phyloP scores from a whole-genome alignment of 768 basidiomycete genomes.

The Mycena alexandri region DNA sequence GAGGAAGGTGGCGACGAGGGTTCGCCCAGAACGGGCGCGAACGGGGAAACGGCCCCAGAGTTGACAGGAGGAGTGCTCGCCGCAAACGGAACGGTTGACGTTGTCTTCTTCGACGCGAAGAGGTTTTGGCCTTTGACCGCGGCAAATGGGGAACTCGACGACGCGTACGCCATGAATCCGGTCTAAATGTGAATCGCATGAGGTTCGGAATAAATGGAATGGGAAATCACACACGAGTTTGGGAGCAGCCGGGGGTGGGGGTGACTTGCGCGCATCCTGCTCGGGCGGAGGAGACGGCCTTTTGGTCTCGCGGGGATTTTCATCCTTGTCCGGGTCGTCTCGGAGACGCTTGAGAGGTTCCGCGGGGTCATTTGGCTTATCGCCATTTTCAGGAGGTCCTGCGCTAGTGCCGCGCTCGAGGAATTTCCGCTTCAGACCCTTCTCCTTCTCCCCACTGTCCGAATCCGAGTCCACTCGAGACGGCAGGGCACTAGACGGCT shows the following conservation, averaged over 20 bases:
- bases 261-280: conserved; percentile 50
- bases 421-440: conserved; percentile 78
- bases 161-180: conserved; percentile 87
- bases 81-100: conserved; percentile 46
- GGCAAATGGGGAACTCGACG: conserved; percentile 79
- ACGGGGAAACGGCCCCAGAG: conserved; percentile 36
- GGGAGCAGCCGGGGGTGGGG: conserved; percentile 52
- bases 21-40: conserved; percentile 26
- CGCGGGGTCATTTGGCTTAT: conserved; percentile 24
- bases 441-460: conserved; percentile 65
- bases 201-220: conserved; percentile 29
- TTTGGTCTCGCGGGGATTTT: conserved; percentile 39
- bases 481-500: conserved; percentile 28
- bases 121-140: conserved; percentile 77
- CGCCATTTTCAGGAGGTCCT: conserved; percentile 55
- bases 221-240: conserved; percentile 59
- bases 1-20: conserved; percentile 36
- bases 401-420: conserved; percentile 76
- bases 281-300: conserved; percentile 80
- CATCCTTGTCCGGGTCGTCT: conserved; percentile 45
- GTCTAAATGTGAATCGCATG: conserved; percentile 52
- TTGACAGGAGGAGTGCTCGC: conserved; percentile 45
- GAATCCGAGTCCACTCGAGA: conserved; percentile 51
- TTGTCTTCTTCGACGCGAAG: conserved; percentile 57
- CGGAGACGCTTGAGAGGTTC: conserved; percentile 37